Evolutionary conservation across 805 yeast genomes (phyloP).

Genomic region (Hanseniaspora occidentalis): DNA sequence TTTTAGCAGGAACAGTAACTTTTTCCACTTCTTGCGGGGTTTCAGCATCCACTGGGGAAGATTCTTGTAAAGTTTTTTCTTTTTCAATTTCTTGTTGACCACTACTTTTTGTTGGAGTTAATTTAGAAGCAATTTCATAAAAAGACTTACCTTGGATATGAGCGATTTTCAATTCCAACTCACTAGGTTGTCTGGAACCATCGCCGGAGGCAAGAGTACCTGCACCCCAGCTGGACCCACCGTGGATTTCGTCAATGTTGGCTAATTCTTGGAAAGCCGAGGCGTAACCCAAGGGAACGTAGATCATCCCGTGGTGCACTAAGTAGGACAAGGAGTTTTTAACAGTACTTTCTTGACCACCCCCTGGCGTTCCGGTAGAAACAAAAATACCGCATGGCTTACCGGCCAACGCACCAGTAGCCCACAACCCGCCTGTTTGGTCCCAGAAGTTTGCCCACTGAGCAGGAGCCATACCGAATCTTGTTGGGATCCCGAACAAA

Average conservation of each 20-base stretch:
- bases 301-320: conserved; percentile 68
- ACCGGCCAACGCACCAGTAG: conserved; percentile 52
- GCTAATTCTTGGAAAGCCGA: conserved; percentile 42
- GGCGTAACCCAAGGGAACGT: conserved; percentile 65
- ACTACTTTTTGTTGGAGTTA: conserved; percentile 5
- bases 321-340: conserved; percentile 44
- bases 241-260: conserved; percentile 55
- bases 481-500: conserved; percentile 69
- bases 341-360: conserved; percentile 69
- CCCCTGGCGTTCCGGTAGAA: conserved; percentile 61
- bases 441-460: conserved; percentile 73
- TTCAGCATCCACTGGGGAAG: too few relatives aligned
- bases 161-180: conserved; percentile 54
- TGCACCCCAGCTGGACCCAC: conserved; percentile 83
- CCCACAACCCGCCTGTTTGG: conserved; percentile 68
- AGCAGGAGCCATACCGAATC: conserved; percentile 65
- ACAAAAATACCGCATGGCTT: conserved; percentile 65
- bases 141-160: conserved; percentile 56
- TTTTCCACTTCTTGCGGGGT: too few relatives aligned
- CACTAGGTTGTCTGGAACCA: conserved; percentile 59
- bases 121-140: conserved; percentile 32
- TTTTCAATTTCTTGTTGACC: neutral
- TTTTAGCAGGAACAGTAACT: too few relatives aligned
- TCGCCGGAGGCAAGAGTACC: conserved; percentile 67
- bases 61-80: too few relatives aligned